A percentile compares a stretch with the other conserved stretches of the same genome.
Evolutionary conservation across 2,329 filamentous ascomycete genomes (phyloP).

Genomic region (Ophiostoma angusticollis): DNA sequence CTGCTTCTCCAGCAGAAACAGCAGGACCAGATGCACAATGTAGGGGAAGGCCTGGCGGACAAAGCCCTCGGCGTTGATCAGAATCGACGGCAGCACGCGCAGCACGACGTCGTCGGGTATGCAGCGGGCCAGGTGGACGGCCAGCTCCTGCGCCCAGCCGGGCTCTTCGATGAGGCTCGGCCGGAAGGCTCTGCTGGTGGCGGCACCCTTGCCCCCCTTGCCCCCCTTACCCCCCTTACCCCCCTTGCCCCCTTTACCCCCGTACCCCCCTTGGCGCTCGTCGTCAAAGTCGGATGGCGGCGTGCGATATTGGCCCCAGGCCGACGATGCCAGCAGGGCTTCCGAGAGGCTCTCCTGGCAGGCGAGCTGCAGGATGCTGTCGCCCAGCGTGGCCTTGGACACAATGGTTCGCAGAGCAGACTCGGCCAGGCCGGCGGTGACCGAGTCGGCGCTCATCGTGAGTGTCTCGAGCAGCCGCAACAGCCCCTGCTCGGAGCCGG

Average conservation of each 20-base stretch:
- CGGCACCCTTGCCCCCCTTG: too few relatives aligned
- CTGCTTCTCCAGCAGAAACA: constrained; percentile 51
- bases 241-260: too few relatives aligned
- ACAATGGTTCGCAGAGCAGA: constrained; percentile 44
- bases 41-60: constrained; percentile 68
- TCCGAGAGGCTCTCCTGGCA: constrained; percentile 40
- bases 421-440: constrained; percentile 47
- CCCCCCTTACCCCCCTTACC: too few relatives aligned
- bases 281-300: constrained; percentile 39
- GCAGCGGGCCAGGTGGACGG: constrained; percentile 46
- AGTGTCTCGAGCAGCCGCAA: constrained; percentile 49
- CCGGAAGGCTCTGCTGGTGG: constrained; percentile 2
- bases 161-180: constrained; percentile 29
- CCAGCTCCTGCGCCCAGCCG: constrained; percentile 50
- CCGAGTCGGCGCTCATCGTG: constrained; percentile 43
- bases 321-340: constrained; percentile 38
- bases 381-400: constrained; percentile 37
- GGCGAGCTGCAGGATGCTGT: constrained; percentile 35
- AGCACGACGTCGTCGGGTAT: constrained; percentile 55
- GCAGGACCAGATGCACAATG: constrained; percentile 69
- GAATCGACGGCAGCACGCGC: constrained; percentile 51
- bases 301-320: constrained; percentile 42
- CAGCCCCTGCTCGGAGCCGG: constrained; percentile 50
- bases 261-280: too few relatives aligned
- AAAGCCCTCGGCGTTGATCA: constrained; percentile 54